Evolutionary conservation across 176 grass and related monocot genomes (phyloP).

Genomic region (Poa annua): DNA sequence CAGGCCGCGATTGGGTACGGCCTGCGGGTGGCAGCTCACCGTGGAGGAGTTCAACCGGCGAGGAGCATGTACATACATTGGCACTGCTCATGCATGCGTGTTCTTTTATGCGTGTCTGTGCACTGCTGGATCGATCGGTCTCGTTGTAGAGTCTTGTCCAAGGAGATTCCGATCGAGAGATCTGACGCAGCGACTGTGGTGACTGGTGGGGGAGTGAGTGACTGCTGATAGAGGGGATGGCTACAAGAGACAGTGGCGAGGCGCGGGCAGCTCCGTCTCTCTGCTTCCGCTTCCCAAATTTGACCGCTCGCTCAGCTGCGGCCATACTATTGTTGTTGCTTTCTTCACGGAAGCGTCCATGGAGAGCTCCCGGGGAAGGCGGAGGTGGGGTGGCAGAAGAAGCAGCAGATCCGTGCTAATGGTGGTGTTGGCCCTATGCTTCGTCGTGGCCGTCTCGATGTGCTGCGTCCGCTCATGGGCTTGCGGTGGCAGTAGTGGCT

Average conservation of each 20-base stretch:
- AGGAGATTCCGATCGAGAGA: conserved; percentile 31
- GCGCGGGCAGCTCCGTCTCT: background rate
- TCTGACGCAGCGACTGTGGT: conserved; percentile 46
- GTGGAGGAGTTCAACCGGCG: too few species aligned
- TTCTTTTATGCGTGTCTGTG: conserved; percentile 10
- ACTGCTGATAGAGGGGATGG: background rate
- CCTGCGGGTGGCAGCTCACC: too few species aligned
- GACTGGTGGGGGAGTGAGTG: background rate
- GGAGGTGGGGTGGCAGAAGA: conserved; percentile 18
- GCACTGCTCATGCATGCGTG: background rate
- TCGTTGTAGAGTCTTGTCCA: too few species aligned
- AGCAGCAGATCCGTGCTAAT: conserved; percentile 35
- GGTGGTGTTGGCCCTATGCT: conserved; percentile 35
- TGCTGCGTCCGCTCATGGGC: conserved; percentile 33
- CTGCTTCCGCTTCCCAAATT: conserved; percentile 38
- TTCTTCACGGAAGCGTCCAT: conserved; percentile 34
- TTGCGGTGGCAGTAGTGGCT: conserved; percentile 1
- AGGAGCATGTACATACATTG: background rate
- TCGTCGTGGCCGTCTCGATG: conserved; percentile 35
- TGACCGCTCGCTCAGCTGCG: conserved; percentile 25
- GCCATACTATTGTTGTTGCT: conserved; percentile 23
- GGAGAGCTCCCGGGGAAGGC: conserved; percentile 38
- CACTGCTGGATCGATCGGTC: background rate
- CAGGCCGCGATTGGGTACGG: too few species aligned
- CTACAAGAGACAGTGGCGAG: background rate